Conservation (phyloP, 2,329 filamentous ascomycete genomes). For the Nemania serpens region DNA sequence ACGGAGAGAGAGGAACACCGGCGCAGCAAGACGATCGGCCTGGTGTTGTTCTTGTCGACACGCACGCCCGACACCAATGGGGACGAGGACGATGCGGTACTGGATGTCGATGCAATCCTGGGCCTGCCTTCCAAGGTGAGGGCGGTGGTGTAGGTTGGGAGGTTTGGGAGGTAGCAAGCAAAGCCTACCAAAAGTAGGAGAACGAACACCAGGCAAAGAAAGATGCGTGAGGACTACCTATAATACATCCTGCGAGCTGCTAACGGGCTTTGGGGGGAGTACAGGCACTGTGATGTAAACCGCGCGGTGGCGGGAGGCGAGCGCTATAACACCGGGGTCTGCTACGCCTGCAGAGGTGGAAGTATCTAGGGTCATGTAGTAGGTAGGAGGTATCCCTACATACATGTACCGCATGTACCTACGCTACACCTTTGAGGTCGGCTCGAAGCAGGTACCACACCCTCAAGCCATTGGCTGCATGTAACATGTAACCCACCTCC, state of each 20-base stretch:
- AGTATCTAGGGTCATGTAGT: too few species aligned
- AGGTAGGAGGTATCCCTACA: conserved; percentile 6
- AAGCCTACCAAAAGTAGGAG: conserved; percentile 14
- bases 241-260: conserved; percentile 15
- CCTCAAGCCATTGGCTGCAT: conserved; percentile 20
- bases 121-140: conserved; percentile 32
- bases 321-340: neutral
- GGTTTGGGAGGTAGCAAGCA: conserved; percentile 15
- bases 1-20: neutral
- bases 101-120: conserved; percentile 33
- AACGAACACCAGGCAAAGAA: conserved; percentile 11
- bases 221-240: conserved; percentile 7
- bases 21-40: neutral
- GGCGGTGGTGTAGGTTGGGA: conserved; percentile 20
- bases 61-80: conserved; percentile 7
- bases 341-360: conserved; percentile 7
- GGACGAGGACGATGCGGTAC: neutral
- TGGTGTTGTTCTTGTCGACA: neutral
- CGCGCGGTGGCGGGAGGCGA: conserved; percentile 3
- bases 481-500: conserved; percentile 17
- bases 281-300: conserved; percentile 6
- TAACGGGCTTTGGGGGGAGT: conserved; percentile 10
- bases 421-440: neutral
- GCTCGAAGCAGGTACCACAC: conserved; percentile 6
- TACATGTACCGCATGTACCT: too few species aligned